phyloP scores from a whole-genome alignment of 2,329 filamentous ascomycete genomes.

The Byssoonygena ceratinophila region DNA sequence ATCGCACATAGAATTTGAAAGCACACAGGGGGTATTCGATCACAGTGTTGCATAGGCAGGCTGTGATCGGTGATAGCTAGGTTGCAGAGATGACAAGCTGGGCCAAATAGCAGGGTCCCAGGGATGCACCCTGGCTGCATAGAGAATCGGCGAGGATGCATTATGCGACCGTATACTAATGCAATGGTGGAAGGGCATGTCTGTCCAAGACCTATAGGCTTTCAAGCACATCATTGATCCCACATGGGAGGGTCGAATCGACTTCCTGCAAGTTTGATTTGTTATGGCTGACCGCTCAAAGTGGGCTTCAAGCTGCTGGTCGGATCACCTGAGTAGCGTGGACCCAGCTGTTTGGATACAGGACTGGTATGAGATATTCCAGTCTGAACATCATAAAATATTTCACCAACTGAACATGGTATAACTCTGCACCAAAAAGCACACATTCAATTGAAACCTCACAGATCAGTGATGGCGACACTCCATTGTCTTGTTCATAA shows the following conservation, averaged over 20 bases:
- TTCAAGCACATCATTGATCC: slow-evolving; percentile 4
- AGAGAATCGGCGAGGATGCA: slow-evolving; percentile 1
- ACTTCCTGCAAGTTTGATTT: slow-evolving; percentile 13
- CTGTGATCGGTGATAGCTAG: neutral
- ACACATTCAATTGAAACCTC: too few relatives aligned
- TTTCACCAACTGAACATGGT: neutral
- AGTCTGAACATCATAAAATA: slow-evolving; percentile 31
- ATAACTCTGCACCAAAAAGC: too few relatives aligned
- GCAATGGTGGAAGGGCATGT: neutral
- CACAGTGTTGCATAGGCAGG: neutral
- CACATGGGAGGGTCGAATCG: slow-evolving; percentile 8
- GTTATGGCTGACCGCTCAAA: slow-evolving; percentile 14
- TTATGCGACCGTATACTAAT: slow-evolving; percentile 1
- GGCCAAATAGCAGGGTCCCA: neutral
- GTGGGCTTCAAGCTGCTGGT: slow-evolving; percentile 12
- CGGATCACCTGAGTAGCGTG: slow-evolving; percentile 32
- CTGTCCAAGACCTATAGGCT: neutral
- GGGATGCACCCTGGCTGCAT: slow-evolving; percentile 9
- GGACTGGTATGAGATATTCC: slow-evolving; percentile 21
- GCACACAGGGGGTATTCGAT: neutral
- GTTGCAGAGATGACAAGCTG: neutral
- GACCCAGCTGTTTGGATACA: slow-evolving; percentile 28
- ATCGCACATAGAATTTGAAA: slow-evolving; percentile 9
- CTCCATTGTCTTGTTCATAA: neutral
- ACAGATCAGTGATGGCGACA: neutral